Percentiles rank a stretch among this genome's conserved stretches.
Conservation (phyloP, 176 grass and related monocot species). For the Leersia perrieri region DNA sequence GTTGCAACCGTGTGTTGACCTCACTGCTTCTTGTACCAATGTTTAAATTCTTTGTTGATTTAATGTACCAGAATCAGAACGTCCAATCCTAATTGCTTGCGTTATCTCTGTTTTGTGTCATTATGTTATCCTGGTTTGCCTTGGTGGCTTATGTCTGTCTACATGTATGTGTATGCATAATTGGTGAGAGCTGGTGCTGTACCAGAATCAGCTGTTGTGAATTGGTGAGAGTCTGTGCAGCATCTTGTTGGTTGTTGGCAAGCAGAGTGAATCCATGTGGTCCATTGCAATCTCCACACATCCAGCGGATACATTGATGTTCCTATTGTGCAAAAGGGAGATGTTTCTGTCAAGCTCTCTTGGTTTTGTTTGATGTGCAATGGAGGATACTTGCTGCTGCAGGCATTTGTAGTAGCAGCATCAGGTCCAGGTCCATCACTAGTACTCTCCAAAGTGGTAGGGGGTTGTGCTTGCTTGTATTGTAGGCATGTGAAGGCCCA, state of each 20-base stretch:
- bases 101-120: background rate
- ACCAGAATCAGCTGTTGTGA: background rate
- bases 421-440: background rate
- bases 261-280: conserved; percentile 3
- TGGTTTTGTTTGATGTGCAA: conserved; percentile 38
- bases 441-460: background rate
- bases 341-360: background rate
- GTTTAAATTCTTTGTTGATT: conserved; percentile 36
- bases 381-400: conserved; percentile 34
- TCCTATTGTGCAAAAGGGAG: conserved; percentile 29
- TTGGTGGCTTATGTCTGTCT: background rate
- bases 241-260: conserved; percentile 5
- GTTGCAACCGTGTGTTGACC: conserved; percentile 44
- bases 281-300: conserved; percentile 11
- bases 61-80: conserved; percentile 33
- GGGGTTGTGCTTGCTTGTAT: background rate
- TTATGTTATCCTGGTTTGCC: background rate
- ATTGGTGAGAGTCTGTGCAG: background rate
- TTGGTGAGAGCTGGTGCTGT: background rate
- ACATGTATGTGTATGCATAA: background rate
- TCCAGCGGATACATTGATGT: conserved; percentile 18
- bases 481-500: conserved; percentile 60
- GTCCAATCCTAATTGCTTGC: background rate
- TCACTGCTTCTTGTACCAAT: conserved; percentile 39
- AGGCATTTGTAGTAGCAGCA: conserved; percentile 17